phyloP scores from a whole-genome alignment of 352 stramenopile species.

The Globisporangium perplexum region DNA sequence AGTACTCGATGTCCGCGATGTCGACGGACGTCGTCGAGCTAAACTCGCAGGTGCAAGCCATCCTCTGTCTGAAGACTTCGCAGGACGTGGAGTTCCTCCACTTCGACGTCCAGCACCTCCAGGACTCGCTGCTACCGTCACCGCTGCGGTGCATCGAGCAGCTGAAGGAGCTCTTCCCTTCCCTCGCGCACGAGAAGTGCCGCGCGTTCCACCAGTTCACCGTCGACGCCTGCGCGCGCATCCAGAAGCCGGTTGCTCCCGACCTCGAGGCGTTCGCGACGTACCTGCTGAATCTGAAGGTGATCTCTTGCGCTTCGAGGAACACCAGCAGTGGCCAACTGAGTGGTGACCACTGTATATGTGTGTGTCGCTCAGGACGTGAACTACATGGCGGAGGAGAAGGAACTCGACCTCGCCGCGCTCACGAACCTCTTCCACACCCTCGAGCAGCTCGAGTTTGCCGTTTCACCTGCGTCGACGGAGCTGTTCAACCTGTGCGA shows the following conservation, averaged over 20 bases:
- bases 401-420: conserved; percentile 43
- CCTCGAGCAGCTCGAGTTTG: conserved; percentile 27
- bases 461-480: conserved; percentile 17
- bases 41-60: conserved; percentile 16
- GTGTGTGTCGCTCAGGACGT: conserved; percentile 26
- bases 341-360: neutral
- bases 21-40: conserved; percentile 29
- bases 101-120: conserved; percentile 34
- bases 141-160: conserved; percentile 30
- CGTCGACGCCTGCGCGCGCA: conserved; percentile 24
- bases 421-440: conserved; percentile 33
- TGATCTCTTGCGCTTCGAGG: conserved; percentile 12
- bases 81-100: conserved; percentile 35
- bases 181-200: conserved; percentile 38
- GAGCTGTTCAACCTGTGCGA: conserved; percentile 33
- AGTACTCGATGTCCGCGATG: conserved; percentile 44
- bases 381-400: conserved; percentile 35
- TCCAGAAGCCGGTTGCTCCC: conserved; percentile 32
- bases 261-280: conserved; percentile 35
- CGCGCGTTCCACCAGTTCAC: conserved; percentile 40
- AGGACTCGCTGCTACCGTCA: conserved; percentile 32
- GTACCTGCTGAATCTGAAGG: conserved; percentile 52
- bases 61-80: conserved; percentile 15
- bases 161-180: conserved; percentile 32
- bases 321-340: no score